phyloP scores from a whole-genome alignment of 371 early-diverging fungal genomes.

The Syncephalastrum sp. region DNA sequence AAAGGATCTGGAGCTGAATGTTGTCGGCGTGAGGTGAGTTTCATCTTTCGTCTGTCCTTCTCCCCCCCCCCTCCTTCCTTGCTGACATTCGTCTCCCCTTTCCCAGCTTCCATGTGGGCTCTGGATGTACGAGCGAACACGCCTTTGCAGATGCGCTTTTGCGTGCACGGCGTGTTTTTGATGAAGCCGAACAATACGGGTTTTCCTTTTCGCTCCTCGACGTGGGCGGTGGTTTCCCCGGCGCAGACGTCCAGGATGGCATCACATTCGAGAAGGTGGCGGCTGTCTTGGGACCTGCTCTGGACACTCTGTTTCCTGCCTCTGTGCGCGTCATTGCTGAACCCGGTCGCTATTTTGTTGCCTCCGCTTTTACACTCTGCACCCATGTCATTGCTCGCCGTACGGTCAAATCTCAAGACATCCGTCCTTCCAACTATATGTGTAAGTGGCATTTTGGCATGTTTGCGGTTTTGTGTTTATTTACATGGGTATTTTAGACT shows the following conservation, averaged over 20 bases:
- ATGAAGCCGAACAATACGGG: conserved; percentile 75
- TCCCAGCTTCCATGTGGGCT: conserved; percentile 89
- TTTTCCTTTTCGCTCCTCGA: conserved; percentile 83
- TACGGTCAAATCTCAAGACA: conserved; percentile 53
- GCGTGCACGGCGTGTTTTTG: conserved; percentile 85
- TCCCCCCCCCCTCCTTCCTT: not conserved
- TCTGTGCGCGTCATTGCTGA: conserved; percentile 92
- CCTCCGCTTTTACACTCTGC: conserved; percentile 91
- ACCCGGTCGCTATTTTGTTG: conserved; percentile 96
- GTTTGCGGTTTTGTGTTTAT: no score
- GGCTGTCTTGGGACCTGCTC: conserved; percentile 69
- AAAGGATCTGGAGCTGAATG: conserved; percentile 75
- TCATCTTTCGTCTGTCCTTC: no score
- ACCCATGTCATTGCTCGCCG: conserved; percentile 92
- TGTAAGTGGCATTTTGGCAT: conserved; percentile 36
- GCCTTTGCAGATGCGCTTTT: conserved; percentile 91
- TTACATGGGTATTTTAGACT: conserved; percentile 40
- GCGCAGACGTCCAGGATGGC: conserved; percentile 69
- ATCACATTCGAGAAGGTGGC: conserved; percentile 88
- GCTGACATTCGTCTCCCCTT: not conserved
- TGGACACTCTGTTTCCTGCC: conserved; percentile 75
- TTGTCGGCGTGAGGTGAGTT: conserved; percentile 79
- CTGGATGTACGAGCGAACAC: conserved; percentile 88
- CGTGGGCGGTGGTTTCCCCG: conserved; percentile 97
- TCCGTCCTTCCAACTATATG: conserved; percentile 76